Conservation (phyloP, 768 basidiomycete species). For the Xanthoconium stramineum region DNA sequence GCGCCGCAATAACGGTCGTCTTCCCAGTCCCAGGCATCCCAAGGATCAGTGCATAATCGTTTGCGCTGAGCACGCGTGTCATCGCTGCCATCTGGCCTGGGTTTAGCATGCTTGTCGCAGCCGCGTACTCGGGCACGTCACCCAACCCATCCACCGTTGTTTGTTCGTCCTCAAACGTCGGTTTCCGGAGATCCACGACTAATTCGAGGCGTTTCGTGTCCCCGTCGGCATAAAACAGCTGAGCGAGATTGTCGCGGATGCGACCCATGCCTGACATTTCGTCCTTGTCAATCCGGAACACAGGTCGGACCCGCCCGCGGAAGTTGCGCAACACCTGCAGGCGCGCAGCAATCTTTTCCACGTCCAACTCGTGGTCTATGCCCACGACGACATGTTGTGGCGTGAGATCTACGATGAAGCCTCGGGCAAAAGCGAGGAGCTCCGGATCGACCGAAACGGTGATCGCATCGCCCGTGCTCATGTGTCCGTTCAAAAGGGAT, state of each 20-base stretch:
- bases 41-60: slow-evolving; percentile 88
- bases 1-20: slow-evolving; percentile 88
- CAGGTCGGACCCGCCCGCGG: slow-evolving; percentile 20
- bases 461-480: slow-evolving; percentile 78
- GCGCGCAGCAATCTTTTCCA: slow-evolving; percentile 44
- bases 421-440: slow-evolving; percentile 79
- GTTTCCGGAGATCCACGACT: slow-evolving; percentile 76
- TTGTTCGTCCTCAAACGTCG: slow-evolving; percentile 51
- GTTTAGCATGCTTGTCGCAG: slow-evolving; percentile 52
- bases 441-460: slow-evolving; percentile 85
- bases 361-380: slow-evolving; percentile 74
- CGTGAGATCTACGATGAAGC: slow-evolving; percentile 74
- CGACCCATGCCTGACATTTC: slow-evolving; percentile 87
- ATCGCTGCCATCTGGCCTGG: slow-evolving; percentile 69
- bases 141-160: slow-evolving; percentile 12
- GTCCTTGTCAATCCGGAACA: slow-evolving; percentile 91
- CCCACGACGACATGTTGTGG: slow-evolving; percentile 67
- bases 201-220: slow-evolving; percentile 65
- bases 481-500: slow-evolving; percentile 69
- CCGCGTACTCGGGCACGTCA: slow-evolving; percentile 29
- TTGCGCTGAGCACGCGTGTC: slow-evolving; percentile 67
- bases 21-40: slow-evolving; percentile 99
- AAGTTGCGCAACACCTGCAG: slow-evolving; percentile 24
- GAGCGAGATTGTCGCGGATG: slow-evolving; percentile 87
- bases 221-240: slow-evolving; percentile 78